Base-by-base conservation (phyloP, 2,329 filamentous ascomycete species). In the Neopestalotiopsis rosae region DNA sequence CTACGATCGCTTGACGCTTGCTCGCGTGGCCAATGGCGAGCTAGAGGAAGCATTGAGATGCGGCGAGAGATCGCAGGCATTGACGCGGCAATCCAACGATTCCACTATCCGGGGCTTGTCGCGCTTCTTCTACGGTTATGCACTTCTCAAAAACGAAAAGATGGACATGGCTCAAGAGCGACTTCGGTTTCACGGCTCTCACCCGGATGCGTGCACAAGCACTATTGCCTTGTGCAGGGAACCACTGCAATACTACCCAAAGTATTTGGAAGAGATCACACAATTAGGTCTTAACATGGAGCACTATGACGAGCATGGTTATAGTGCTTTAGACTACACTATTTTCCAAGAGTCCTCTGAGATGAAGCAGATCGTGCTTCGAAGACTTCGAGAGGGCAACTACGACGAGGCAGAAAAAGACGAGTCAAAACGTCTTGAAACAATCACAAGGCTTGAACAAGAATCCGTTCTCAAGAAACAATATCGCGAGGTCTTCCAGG, bases 241-340 rank as follows among this genome's bases (percentile, higher is more conserved):
- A 20, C 63, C 63, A 0, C 52, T 34, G 13, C 45, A 56, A 1
- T 14, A 56, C 5, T 57, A 56, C 28, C 14, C 20, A 14, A 9
- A 38, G 13, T 65, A 65, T 38, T 49, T 65, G 4, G 20, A 49
- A 57, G 49, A n/a, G n/a, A 56, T 65, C 9, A 38, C 49, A n/a
- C 49, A 65, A 5, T 13, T 34, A 5, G 45, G 40, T 38, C 6
- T 65, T n/a, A 34, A 34, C 32, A 17, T 65, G 42, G 49, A 65
- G 7, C 42, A 40, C 10, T 65, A 65, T 28, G 42, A 65, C n/a
- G 63, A 65, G 45, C 45, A 65, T 24, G 63, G 63, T 3, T 65
- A 65, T 20, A 65, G 28, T 34, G 63, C 63, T 56, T 17, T 65
- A 14, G 63, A 65, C n/a, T 65, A 65, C 14, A 45, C 63, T 9